Base-by-base conservation (phyloP, 2,329 filamentous ascomycete genomes). In the Ophiostoma himal-ulmi region DNA sequence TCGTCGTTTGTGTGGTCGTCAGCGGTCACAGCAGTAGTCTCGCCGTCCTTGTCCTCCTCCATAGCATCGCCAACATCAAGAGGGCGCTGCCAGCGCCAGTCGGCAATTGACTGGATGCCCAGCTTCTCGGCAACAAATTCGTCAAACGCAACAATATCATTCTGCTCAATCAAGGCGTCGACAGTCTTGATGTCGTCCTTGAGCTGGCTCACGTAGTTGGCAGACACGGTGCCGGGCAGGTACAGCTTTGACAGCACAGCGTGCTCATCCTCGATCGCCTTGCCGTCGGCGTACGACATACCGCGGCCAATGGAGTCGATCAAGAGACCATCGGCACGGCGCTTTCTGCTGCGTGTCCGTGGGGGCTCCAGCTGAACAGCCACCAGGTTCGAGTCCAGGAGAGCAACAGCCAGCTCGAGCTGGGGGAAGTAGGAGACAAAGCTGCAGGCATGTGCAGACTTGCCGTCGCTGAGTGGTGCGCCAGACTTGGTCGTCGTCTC, bases 301-400 rank as follows among this genome's bases (percentile, higher is more conserved):
- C 89, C 90, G 72, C 89, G 89, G 1, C 90, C 89, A 69, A 94
- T 86, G 0, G 91, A 90, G 76, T 94, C 90, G 44, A 91, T 89
- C 36, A 94, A 80, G 8, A 91, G 81, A 10, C 89, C 89, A 68
- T 87, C 84, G 0, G 82, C 80, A 54, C 84, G 84, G 52, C 85
- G 82, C 78, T 86, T 85, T 73, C 82, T 85, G 71, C 82, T 82
- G n/a, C 85, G 82, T 65, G 79, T 81, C 75, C 83, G 84, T 1
- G 87, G 87, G 1, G 85, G 84, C 75, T 90, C 87, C n/a, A 90
- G 80, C 75, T 93, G 90, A 68, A 93, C 83, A 0, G 87, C 90
- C 20, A 92, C 81, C 41, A 94, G 80, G 64, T 87, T 83, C 62
- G 85, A 84, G 41, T 86, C 86, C n/a, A 84, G 79, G 7, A 93